Conservation (phyloP, 2,329 filamentous ascomycete species). For the Colletotrichum orbiculare region DNA sequence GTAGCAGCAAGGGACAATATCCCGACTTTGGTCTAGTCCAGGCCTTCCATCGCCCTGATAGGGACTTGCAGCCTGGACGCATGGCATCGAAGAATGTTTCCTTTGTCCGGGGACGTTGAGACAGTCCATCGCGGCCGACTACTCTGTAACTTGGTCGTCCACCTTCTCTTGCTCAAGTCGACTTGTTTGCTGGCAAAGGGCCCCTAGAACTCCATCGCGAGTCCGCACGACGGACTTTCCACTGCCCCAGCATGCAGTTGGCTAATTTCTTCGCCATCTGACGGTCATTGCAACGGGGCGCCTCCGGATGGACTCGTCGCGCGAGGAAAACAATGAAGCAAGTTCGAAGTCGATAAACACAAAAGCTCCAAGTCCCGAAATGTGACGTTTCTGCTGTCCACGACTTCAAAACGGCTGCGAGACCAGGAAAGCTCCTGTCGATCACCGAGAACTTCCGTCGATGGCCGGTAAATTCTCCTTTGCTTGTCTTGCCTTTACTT, state of each 20-base stretch:
- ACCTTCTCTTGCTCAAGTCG: background rate
- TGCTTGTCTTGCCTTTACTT: background rate
- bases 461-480: background rate
- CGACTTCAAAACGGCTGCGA: background rate
- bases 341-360: background rate
- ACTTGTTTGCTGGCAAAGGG: background rate
- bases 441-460: background rate
- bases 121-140: too few relatives aligned
- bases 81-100: background rate
- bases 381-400: background rate
- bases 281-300: constrained; percentile 13
- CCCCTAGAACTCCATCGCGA: background rate
- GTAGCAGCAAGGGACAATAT: background rate
- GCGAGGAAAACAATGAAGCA: background rate
- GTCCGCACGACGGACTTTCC: background rate
- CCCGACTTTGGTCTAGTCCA: too few relatives aligned
- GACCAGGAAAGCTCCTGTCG: constrained; percentile 5
- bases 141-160: background rate
- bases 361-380: background rate
- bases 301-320: constrained; percentile 11
- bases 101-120: too few relatives aligned
- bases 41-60: too few relatives aligned
- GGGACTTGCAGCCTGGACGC: background rate
- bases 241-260: background rate
- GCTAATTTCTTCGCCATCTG: background rate